Conservation (phyloP, 1,139 yeast genomes). For the Kodamaea sp. region DNA sequence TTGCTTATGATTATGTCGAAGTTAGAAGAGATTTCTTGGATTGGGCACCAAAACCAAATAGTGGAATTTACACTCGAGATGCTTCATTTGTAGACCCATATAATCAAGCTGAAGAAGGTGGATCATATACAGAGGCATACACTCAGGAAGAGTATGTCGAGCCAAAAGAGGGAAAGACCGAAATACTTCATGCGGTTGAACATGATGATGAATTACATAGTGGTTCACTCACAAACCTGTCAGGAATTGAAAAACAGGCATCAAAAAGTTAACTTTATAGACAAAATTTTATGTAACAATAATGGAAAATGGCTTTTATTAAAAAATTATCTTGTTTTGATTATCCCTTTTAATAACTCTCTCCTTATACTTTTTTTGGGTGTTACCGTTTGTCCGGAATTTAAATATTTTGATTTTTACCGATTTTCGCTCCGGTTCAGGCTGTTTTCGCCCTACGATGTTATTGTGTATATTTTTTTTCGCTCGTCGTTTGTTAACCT, state of each 20-base stretch:
- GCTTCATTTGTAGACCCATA: conserved; percentile 1
- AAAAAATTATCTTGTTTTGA: not conserved
- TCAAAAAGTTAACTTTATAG: not conserved
- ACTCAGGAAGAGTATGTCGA: conserved; percentile 1
- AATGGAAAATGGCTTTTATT: not conserved
- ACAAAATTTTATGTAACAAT: not conserved
- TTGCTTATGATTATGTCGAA: conserved; percentile 97
- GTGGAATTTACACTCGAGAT: not conserved
- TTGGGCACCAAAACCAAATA: conserved; percentile 38
- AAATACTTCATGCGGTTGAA: conserved; percentile 4
- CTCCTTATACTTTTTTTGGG: too few species aligned
- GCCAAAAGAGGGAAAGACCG: not conserved
- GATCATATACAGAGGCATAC: not conserved
- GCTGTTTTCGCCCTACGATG: too few species aligned
- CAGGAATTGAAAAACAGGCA: too few species aligned
- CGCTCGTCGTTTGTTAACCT: too few species aligned
- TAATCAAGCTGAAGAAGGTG: too few species aligned
- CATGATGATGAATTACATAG: conserved; percentile 1
- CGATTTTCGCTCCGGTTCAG: too few species aligned
- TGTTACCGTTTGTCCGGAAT: too few species aligned
- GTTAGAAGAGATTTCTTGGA: conserved; percentile 90
- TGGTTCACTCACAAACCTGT: conserved; percentile 6
- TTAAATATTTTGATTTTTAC: too few species aligned
- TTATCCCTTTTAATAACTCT: not conserved
- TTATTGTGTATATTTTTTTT: too few species aligned